Evolutionary conservation across 2,329 filamentous ascomycete species (phyloP), one percentile per base, ranked within the genome.

Genomic region (Parafenestella ontariensis): DNA sequence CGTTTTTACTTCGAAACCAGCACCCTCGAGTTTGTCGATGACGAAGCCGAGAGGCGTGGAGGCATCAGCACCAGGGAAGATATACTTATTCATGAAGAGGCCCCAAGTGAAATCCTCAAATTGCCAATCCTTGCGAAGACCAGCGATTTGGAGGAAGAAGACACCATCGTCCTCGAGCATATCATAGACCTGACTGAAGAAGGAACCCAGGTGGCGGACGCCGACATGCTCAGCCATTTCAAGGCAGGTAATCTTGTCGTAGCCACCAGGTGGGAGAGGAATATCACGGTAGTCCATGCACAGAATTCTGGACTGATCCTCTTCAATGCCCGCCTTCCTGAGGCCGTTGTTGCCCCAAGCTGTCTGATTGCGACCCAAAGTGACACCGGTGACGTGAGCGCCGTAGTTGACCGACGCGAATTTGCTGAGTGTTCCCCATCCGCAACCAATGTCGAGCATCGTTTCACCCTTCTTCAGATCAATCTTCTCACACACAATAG

Each of bases 191-290:
- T 98, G 94, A 68, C 83, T 86, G 69, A 93, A 81, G 83, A 99
- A 98, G 59, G 81, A 79, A 54, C 82, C 81, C 72, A 98, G 89
- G 79, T 96, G 90, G 64, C 92, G 90, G 57, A 98, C 90, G 81
- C 95, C 95, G 67, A 98, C 95, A 81, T 99, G 95, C 83, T 98
- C 95, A 49, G 92, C 93, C 95, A 98, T 98, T 79, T 99, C 95
- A 50, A 98, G 87, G 78, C 92, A 96, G 67, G 93, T 96, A 73
- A 98, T 97, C 82, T 96, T 96, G 79, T 96, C 87, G 83, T 94
- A 98, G 55, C 85, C 83, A 61, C 89, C 89, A 67, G 89, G 80
- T 18, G 91, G 88, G 18, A 90, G 85, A 24, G 92, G 91, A 64
- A 95, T 93, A 73, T 98, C 95, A 72, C 95, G 92, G 83, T 98